Evolutionary conservation across 345 rosid genomes (phyloP).

Genomic region (Combretum micranthum): DNA sequence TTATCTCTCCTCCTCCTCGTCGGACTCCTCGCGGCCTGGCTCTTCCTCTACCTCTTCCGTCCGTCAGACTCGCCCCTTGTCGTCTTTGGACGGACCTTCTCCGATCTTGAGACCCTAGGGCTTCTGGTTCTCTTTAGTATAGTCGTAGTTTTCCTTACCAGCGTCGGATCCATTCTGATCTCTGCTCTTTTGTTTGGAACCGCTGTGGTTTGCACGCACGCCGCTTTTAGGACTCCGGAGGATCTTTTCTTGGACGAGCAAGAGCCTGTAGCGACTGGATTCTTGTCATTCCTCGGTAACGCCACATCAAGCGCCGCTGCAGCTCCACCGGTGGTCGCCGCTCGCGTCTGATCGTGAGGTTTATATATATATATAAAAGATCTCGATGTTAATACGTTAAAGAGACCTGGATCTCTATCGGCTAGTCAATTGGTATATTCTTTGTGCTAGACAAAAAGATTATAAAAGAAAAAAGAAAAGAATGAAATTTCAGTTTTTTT

Average conservation of each 20-base stretch:
- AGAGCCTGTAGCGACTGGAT: constrained; percentile 36
- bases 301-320: constrained; percentile 40
- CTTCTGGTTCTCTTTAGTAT: constrained; percentile 30
- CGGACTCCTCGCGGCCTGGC: constrained; percentile 41
- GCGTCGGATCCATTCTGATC: constrained; percentile 45
- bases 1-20: constrained; percentile 39
- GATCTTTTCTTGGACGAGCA: constrained; percentile 53
- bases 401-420: too few species aligned
- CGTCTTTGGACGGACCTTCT: constrained; percentile 33
- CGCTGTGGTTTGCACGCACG: constrained; percentile 40
- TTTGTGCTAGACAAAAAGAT: too few species aligned
- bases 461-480: too few species aligned
- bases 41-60: constrained; percentile 49
- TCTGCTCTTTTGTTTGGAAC: constrained; percentile 41
- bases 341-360: constrained; percentile 23
- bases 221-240: constrained; percentile 44
- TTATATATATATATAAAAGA: too few species aligned
- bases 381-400: too few species aligned
- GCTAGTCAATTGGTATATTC: too few species aligned
- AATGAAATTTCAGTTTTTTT: too few species aligned
- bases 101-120: constrained; percentile 46
- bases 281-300: constrained; percentile 48
- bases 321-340: constrained; percentile 23
- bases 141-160: constrained; percentile 42
- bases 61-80: constrained; percentile 42